Evolutionary conservation across 139 green algal genomes (phyloP), one percentile per base, ranked within the genome.

Genomic region (Picochlorum sp.): DNA sequence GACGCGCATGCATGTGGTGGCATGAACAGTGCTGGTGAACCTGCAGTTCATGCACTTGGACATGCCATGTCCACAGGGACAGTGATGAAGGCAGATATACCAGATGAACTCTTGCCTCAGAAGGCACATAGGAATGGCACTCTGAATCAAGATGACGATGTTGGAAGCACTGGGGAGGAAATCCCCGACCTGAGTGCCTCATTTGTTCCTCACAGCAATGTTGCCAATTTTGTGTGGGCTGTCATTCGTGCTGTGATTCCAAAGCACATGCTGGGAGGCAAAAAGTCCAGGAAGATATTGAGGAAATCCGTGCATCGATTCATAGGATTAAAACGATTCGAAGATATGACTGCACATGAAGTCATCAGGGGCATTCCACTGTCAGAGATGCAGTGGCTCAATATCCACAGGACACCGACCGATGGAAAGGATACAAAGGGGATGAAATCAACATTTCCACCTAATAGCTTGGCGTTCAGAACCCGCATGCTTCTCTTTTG

Each of bases 161-260:
- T 13, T 13, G 21, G 14, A 34, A 9, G 15, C 20, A 59, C 13
- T 59, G 23, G 6, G 8, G 26, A 30, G 15, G 51, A 55, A 55
- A 23, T 38, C 23, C 13, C 51, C 7, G 51, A 82, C 30, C 51
- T 85, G 49, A 70, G 79, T 4, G 64, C 62, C 23, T 77, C 70
- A 30, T 77, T 67, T 65, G 63, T 81, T 16, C 73, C 80, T 4
- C 65, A 80, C 55, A 26, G 15, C 4, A 57, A 62, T 6, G 88
- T 94, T 20, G 50, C 67, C 8, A 57, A 66, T 1, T 91, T 90
- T 67, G 34, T 90, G 47, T 94, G 83, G 88, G 72, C 75, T 4
- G 76, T 79, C 7, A 16, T 91, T 14, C 62, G 75, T 0, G 57
- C 58, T 34, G 45, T 92, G 4, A 64, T 89, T 30, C 87, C 84